phyloP scores from a whole-genome alignment of 805 yeast genomes.

The Zygosaccharomyces bisporus region DNA sequence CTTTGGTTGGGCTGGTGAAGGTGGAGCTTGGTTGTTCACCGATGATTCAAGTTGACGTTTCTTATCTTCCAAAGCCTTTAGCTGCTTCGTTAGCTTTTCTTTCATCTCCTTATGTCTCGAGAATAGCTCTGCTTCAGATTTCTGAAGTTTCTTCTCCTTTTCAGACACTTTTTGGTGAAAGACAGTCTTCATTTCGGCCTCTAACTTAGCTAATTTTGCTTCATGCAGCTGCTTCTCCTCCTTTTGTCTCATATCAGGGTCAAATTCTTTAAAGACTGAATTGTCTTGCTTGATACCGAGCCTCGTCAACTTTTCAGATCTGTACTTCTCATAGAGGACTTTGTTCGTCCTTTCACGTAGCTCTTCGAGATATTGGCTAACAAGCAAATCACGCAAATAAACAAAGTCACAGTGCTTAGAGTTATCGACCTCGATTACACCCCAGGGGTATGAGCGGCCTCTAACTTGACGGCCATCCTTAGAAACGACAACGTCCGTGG shows the following conservation, averaged over 20 bases:
- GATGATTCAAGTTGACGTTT: constrained; percentile 67
- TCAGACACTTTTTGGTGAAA: constrained; percentile 95
- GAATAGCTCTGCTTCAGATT: constrained; percentile 94
- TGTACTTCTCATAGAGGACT: constrained; percentile 78
- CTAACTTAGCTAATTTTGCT: constrained; percentile 90
- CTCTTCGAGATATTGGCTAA: constrained; percentile 91
- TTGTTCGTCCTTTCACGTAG: constrained; percentile 80
- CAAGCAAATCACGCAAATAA: constrained; percentile 78
- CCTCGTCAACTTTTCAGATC: constrained; percentile 71
- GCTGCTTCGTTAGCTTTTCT: constrained; percentile 84
- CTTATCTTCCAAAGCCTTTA: constrained; percentile 86
- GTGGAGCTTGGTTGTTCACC: constrained; percentile 38
- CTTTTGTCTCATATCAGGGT: constrained; percentile 86
- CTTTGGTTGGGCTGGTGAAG: constrained; percentile 54
- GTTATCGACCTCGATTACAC: constrained; percentile 90
- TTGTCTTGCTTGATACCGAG: constrained; percentile 92
- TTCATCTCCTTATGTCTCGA: constrained; percentile 96
- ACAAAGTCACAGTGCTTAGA: constrained; percentile 91
- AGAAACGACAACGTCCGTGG: constrained; percentile 64
- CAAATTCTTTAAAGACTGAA: constrained; percentile 89
- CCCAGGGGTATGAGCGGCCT: constrained; percentile 97
- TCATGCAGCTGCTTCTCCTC: constrained; percentile 92
- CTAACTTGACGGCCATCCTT: constrained; percentile 77
- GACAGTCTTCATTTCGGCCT: constrained; percentile 92
- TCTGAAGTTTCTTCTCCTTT: constrained; percentile 95